Evolutionary conservation across 768 basidiomycete genomes (phyloP), one percentile per base, ranked within the genome.

Genomic region (Pisolithus marmoratus): DNA sequence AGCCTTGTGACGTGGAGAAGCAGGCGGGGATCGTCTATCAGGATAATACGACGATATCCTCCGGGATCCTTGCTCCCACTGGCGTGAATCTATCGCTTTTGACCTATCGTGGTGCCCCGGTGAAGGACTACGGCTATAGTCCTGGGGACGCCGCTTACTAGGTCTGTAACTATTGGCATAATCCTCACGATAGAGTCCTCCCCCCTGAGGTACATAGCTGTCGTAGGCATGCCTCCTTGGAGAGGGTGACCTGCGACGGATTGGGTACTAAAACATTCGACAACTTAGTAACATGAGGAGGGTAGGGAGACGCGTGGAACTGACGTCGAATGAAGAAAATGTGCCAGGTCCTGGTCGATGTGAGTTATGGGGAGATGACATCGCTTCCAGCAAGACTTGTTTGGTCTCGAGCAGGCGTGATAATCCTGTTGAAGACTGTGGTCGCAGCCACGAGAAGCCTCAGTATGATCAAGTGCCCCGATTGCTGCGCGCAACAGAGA

Each of bases 201-300:
- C 58, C 23, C 70, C 70, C 52, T 72, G 63, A 26, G 78, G 74
- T 27, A 72, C 69, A 62, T 82, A 83, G 46, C 74, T 75, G 58
- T 84, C 79, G 57, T 80, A 80, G 24, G 74, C 59, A 52, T 66
- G 71, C 51, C 62, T 60, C 60, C 74, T 70, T 46, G 81, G 77
- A 46, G 84, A 79, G 41, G 77, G 76, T 40, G 76, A 73, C 56
- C 72, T 73, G 50, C 75, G 75, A 57, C 73, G 75, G 50, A 57
- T 23, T 40, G 58, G 56, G 48, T 55, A 65, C 54, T 60, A 64
- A 58, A 31, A 45, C 43, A 46, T 50, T 58, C 62, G 49, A 48
- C 43, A 11, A 52, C 46, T 57, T 58, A 60, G 60, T 58, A 59
- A 34, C 51, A 51, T 22, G 26, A 49, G 52, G 53, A 38, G 52